A percentile compares a stretch with the other conserved stretches of the same genome.
Conservation (phyloP, 306 rosid species). For the Trifolium fragiferum region DNA sequence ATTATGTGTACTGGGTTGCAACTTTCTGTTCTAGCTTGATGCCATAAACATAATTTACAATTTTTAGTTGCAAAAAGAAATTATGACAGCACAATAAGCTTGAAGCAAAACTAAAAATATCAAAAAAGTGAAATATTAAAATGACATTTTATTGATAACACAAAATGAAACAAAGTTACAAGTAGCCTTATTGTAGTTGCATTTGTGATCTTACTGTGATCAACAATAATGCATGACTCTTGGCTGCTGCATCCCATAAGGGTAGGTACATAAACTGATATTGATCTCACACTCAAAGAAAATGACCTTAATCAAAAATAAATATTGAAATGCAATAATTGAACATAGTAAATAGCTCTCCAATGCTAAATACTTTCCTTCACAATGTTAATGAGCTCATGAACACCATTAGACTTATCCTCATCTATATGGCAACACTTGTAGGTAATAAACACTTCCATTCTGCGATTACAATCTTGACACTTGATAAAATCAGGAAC, state of each 20-base stretch:
- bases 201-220: slow-evolving; percentile 11
- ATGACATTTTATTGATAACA: neutral
- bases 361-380: neutral
- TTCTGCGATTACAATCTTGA: slow-evolving; percentile 57
- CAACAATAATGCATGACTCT: slow-evolving; percentile 10
- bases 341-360: neutral
- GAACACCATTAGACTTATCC: neutral
- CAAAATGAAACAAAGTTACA: neutral
- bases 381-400: no score
- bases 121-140: slow-evolving; percentile 1
- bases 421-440: slow-evolving; percentile 63
- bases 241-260: neutral
- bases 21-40: no score
- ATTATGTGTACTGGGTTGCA: no score
- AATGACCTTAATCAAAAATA: no score
- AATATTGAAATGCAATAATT: neutral
- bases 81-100: no score
- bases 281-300: no score
- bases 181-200: slow-evolving; percentile 21
- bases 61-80: no score
- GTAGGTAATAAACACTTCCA: slow-evolving; percentile 65
- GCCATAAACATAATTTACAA: no score
- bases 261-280: neutral
- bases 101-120: neutral
- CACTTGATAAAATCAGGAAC: slow-evolving; percentile 52